Conservation (phyloP, 306 rosid species). For the Coriaria nepalensis region DNA sequence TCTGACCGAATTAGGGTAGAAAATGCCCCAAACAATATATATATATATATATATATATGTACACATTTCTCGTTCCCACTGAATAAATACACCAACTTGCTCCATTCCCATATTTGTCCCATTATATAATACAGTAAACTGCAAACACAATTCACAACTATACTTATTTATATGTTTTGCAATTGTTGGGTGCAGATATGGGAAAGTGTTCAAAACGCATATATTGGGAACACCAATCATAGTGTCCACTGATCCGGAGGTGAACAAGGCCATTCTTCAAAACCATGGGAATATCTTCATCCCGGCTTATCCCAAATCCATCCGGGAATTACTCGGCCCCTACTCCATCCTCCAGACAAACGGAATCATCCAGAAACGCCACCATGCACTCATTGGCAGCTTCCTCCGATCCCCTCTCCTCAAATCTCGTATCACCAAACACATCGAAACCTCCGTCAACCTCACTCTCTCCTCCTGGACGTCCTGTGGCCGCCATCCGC, state of each 20-base stretch:
- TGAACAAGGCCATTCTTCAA: constrained; percentile 57
- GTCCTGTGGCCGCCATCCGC: constrained; percentile 29
- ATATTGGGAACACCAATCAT: constrained; percentile 71
- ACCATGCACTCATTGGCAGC: constrained; percentile 54
- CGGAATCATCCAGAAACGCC: constrained; percentile 45
- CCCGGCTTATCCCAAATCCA: constrained; percentile 93
- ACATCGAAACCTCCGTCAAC: constrained; percentile 45
- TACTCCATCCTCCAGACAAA: constrained; percentile 58
- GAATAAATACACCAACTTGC: too few species aligned
- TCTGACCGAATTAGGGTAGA: too few species aligned
- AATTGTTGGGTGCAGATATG: constrained; percentile 35
- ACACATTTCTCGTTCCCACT: too few species aligned
- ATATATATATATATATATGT: too few species aligned
- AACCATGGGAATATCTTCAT: constrained; percentile 59
- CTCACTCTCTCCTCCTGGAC: constrained; percentile 50
- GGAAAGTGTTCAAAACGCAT: constrained; percentile 68
- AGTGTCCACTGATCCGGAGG: constrained; percentile 74
- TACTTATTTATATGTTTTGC: not conserved
- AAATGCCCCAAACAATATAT: too few species aligned
- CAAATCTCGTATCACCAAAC: constrained; percentile 51
- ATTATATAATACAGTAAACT: too few species aligned
- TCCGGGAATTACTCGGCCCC: constrained; percentile 59
- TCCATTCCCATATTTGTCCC: too few species aligned
- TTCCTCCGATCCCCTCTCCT: constrained; percentile 55
- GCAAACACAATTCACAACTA: too few species aligned